Evolutionary conservation across 1,284 basidiomycete species (phyloP).

Genomic region (Puccinia hordei): DNA sequence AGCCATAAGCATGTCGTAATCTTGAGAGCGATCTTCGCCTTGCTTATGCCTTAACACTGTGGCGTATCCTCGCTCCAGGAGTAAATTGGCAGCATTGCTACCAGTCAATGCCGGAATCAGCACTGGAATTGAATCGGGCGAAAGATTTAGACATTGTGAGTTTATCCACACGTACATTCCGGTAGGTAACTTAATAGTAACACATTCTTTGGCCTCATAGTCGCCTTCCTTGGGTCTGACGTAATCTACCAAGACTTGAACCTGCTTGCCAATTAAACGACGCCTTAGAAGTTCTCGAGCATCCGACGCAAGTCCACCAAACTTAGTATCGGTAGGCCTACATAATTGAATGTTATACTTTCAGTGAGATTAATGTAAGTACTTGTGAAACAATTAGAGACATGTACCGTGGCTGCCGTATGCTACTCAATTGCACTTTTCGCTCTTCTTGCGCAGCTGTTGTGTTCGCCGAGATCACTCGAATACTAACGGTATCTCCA

Average conservation of each 20-base stretch:
- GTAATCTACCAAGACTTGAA: slow-evolving; percentile 81
- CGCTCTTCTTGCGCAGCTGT: slow-evolving; percentile 68
- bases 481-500: slow-evolving; percentile 82
- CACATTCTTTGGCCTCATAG: slow-evolving; percentile 87
- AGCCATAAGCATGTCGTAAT: slow-evolving; percentile 91
- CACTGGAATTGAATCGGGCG: slow-evolving; percentile 11
- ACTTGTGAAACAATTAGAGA: slow-evolving; percentile 57
- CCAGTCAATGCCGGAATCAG: slow-evolving; percentile 45
- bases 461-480: slow-evolving; percentile 65
- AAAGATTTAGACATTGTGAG: neutral
- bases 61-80: slow-evolving; percentile 89
- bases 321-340: slow-evolving; percentile 78
- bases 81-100: slow-evolving; percentile 85
- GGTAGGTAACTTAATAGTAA: slow-evolving; percentile 56
- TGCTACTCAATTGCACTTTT: slow-evolving; percentile 69
- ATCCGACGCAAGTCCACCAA: slow-evolving; percentile 85
- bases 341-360: neutral
- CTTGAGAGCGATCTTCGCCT: slow-evolving; percentile 89
- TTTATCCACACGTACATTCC: slow-evolving; percentile 27
- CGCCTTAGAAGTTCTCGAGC: slow-evolving; percentile 87
- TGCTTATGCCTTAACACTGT: slow-evolving; percentile 83
- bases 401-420: slow-evolving; percentile 35
- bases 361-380: neutral
- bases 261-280: slow-evolving; percentile 84
- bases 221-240: slow-evolving; percentile 88